Evolutionary conservation across 768 basidiomycete species (phyloP), one percentile per base, ranked within the genome.

Genomic region (Leccinum variicolor): DNA sequence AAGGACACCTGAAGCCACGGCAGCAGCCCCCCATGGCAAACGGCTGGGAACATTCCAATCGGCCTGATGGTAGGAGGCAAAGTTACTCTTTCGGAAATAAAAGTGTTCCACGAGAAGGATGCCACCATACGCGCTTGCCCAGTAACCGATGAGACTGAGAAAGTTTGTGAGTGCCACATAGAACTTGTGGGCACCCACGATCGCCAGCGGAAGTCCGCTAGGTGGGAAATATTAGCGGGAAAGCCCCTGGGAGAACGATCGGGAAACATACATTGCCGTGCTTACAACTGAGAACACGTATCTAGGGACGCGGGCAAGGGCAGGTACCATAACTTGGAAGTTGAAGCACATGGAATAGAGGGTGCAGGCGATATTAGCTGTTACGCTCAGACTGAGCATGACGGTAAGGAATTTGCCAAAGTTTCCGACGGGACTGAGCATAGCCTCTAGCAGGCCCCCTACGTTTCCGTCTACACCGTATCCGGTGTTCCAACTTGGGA

Each of bases 311-410:
- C 67, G 72, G 11, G 78, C 75, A 33, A 85, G 76, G 43, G 74
- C 76, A 0, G 90, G 89, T 5, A 88, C 68, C 63, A 86, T 78
- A 1, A 87, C 78, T 66, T 93, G 91, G 61, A 90, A 75, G 66
- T 84, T 86, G 57, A 93, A 78, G 61, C 85, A 83, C 56, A 88
- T 81, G 46, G 87, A 90, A 71, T 97, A 97, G 60, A 93, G 85
- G 6, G 90, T 88, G 3, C 86, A 83, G 1, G 90, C 89, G 47
- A 91, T 87, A 73, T 94, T 94, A 3, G 83, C 89, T 2, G 85
- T 84, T 13, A 92, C 84, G 57, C 85, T 86, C 29, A 94, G 73
- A n/a, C 86, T 84, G 61, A 93, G 77, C 54, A 94, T 67, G 26
- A 89, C 87, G 1, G 86, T 77, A 47, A 91, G 74, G 71, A 89